phyloP scores from a whole-genome alignment of 495 filamentous ascomycete genomes.

The Lophiotrema nucula region DNA sequence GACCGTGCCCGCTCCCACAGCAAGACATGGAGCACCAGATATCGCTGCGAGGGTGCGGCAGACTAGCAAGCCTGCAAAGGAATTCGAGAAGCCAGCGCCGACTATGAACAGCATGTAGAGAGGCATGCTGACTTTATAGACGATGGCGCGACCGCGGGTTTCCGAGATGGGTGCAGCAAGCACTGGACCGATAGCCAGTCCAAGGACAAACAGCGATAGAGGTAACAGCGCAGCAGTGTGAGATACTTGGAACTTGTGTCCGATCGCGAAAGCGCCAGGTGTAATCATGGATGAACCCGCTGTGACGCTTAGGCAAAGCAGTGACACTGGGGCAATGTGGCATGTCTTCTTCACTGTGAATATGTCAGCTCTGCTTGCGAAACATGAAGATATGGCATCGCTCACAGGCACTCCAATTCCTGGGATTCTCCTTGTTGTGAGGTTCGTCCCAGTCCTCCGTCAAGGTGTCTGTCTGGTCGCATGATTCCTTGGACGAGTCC shows the following conservation, averaged over 20 bases:
- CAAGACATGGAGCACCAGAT: conserved; percentile 51
- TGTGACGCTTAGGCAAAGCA: conserved; percentile 3
- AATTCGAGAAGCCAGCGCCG: conserved; percentile 56
- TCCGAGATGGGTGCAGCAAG: conserved; percentile 40
- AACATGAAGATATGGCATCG: neutral
- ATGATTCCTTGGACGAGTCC: too few relatives aligned
- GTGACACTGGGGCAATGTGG: conserved; percentile 1
- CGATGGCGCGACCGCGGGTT: conserved; percentile 32
- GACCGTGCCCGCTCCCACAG: conserved; percentile 54
- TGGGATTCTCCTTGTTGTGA: conserved; percentile 5
- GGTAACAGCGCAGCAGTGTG: conserved; percentile 34
- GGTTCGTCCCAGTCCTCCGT: too few relatives aligned
- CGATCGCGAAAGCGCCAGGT: conserved; percentile 30
- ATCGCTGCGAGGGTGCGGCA: conserved; percentile 64
- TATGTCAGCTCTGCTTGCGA: conserved; percentile 3
- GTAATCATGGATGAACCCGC: conserved; percentile 33
- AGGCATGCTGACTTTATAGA: conserved; percentile 43
- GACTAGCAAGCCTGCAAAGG: conserved; percentile 54
- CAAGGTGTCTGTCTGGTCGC: too few relatives aligned
- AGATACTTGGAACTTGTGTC: conserved; percentile 34
- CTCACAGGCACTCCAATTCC: conserved; percentile 12
- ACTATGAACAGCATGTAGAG: conserved; percentile 59
- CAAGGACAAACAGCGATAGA: conserved; percentile 38
- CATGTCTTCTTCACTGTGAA: neutral
- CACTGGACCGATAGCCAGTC: conserved; percentile 37